Base-by-base conservation (phyloP, 192 early-diverging fungal species). In the Coemansia sp. region DNA sequence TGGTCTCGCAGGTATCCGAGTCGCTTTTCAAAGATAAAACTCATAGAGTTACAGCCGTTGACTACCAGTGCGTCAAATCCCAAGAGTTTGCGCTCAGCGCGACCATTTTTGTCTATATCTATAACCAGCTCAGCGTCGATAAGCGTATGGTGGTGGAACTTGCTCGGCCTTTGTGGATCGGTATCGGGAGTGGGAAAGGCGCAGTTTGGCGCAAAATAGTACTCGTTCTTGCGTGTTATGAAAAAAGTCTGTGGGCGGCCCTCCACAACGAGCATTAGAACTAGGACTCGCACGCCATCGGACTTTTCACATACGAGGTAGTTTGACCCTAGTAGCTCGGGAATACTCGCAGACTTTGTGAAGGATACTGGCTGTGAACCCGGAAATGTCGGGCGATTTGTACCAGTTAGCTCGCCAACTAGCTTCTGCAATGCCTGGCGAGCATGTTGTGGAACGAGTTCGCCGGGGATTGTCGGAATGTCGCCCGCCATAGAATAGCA, bases 51-150 rank as follows among this genome's bases (percentile, higher is more conserved):
- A 24, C 84, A 65, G 12, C 87, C 87, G 29, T 74, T 70, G 29
- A 87, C 73, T 0, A 84, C 84, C 18, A 98, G 72, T 34, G 88
- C 86, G 65, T 97, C 97, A 69, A 96, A 94, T 0, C 81, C 76
- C 11, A 91, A 70, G 43, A 89, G 84, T 34, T 60, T 66, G 18
- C 53, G 24, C 56, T 82, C 70, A 39, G 76, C 79, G 16, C 39
- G 58, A 22, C 91, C 89, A 70, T 91, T 85, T 0, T 65, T 59
- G 49, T 92, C 85, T 1, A 59, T 62, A 68, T 96, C 95, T 3
- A 90, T 72, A 10, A 99, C 92, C 47, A 99, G 81, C 76, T 99
- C 97, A 1, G 93, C 95, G 68, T 99, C 95, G 40, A 99, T 82
- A 12, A 98, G 78, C 7, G 95, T 97, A 44, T 86, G 75, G 45